Conservation (phyloP, 306 rosid genomes). For the Vigna mungo region DNA sequence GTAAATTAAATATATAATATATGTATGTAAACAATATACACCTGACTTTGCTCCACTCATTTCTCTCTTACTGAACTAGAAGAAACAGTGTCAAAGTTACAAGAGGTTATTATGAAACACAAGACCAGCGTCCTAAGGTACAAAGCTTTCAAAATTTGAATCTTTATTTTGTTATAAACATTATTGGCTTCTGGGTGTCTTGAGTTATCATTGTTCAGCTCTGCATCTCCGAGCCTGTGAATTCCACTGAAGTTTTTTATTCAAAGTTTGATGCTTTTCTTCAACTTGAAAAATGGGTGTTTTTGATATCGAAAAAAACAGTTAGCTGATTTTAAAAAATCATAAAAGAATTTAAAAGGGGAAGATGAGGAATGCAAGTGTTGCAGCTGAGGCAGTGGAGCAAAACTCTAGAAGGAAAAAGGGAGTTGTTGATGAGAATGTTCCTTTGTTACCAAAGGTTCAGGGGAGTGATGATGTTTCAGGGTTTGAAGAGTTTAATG, state of each 20-base stretch:
- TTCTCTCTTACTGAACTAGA: too few species aligned
- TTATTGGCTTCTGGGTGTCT: background rate
- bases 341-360: background rate
- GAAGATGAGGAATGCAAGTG: constrained; percentile 59
- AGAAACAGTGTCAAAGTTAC: too few species aligned
- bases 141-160: background rate
- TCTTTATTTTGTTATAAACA: background rate
- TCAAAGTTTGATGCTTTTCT: constrained; percentile 33
- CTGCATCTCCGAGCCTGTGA: constrained; percentile 1
- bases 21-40: too few species aligned
- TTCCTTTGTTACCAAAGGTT: constrained; percentile 67
- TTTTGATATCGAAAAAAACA: background rate
- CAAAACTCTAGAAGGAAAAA: constrained; percentile 52
- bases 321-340: constrained; percentile 10
- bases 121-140: too few species aligned
- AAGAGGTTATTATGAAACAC: too few species aligned
- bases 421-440: constrained; percentile 62
- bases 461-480: constrained; percentile 40
- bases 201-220: constrained; percentile 24
- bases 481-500: constrained; percentile 73
- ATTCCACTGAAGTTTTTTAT: background rate
- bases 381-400: constrained; percentile 52
- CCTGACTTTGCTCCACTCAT: too few species aligned
- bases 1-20: too few species aligned
- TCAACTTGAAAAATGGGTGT: constrained; percentile 40